Percentiles rank a stretch among this genome's conserved stretches.
These are phyloP conservation scores for Persicaria maculosa DNA, from an alignment of 148 eudicot species.

Conservation along the genomic window DNA sequence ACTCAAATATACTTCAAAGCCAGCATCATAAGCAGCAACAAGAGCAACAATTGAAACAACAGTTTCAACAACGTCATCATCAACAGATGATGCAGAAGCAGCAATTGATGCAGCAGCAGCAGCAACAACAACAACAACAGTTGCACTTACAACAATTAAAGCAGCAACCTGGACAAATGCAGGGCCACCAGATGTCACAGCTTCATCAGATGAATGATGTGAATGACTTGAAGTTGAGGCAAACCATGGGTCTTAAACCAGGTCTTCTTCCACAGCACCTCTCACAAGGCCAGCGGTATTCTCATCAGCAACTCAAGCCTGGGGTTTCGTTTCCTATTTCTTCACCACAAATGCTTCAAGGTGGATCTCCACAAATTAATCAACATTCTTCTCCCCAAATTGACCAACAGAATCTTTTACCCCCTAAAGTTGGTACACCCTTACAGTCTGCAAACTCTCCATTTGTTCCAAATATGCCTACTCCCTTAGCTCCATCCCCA, in stretches of 20 bases:
- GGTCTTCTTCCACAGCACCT: constrained; percentile 64
- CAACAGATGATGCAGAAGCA: constrained; percentile 44
- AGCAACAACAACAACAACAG: constrained; percentile 19
- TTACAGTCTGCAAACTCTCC: constrained; percentile 84
- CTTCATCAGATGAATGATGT: constrained; percentile 66
- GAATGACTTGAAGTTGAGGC: constrained; percentile 62
- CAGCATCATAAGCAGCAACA: constrained; percentile 76
- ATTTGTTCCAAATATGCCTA: constrained; percentile 67
- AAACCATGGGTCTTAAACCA: constrained; percentile 48
- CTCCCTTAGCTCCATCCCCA: constrained; percentile 79
- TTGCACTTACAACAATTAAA: constrained; percentile 40
- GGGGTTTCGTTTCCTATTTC: constrained; percentile 58
- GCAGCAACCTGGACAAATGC: constrained; percentile 56
- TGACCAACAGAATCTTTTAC: constrained; percentile 62
- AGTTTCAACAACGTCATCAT: constrained; percentile 42
- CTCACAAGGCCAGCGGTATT: constrained; percentile 55
- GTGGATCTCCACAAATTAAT: constrained; percentile 67
- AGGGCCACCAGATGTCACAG: constrained; percentile 52
- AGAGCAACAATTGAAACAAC: constrained; percentile 52
- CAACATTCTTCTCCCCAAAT: constrained; percentile 85
- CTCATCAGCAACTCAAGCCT: constrained; percentile 61
- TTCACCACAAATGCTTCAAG: constrained; percentile 65
- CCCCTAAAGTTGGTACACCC: constrained; percentile 66
- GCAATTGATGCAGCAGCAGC: constrained; percentile 38
- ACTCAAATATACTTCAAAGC: constrained; percentile 55